Percentiles rank a stretch among this genome's conserved stretches.
phyloP scores from a whole-genome alignment of 805 yeast species.

The Metschnikowia colocasiae region DNA sequence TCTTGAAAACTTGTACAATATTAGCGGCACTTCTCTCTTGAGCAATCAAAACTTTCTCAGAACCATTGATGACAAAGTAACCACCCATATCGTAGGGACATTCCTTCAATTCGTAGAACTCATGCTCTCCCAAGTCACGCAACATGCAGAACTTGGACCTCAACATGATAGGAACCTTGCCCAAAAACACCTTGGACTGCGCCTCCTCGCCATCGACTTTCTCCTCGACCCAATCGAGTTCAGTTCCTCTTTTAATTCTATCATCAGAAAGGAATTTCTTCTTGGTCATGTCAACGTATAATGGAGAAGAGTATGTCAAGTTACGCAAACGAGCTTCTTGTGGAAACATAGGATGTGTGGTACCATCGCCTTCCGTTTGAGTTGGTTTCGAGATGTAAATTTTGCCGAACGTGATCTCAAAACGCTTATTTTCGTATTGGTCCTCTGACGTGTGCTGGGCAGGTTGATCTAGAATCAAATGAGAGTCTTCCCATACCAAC shows the following conservation, averaged over 20 bases:
- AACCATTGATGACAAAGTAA: conserved; percentile 95
- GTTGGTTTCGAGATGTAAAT: conserved; percentile 95
- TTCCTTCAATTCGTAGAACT: conserved; percentile 91
- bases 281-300: conserved; percentile 93
- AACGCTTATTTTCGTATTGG: conserved; percentile 87
- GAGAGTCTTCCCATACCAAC: conserved; percentile 92
- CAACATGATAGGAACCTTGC: conserved; percentile 97
- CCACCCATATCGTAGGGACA: conserved; percentile 99
- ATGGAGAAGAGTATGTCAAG: conserved; percentile 91
- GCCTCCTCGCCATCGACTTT: conserved; percentile 53
- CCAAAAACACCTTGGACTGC: conserved; percentile 76
- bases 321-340: conserved; percentile 97
- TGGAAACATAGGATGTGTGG: conserved; percentile 97
- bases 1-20: conserved; percentile 96
- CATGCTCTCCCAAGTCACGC: conserved; percentile 85
- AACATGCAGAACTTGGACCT: conserved; percentile 94
- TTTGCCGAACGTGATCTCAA: conserved; percentile 96
- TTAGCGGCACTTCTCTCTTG: conserved; percentile 99
- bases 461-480: conserved; percentile 91
- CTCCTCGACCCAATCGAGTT: conserved; percentile 53
- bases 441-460: conserved; percentile 94
- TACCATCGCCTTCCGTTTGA: conserved; percentile 99
- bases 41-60: conserved; percentile 96
- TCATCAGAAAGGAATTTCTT: conserved; percentile 82
- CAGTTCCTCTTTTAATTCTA: conserved; percentile 46